A percentile compares a stretch with the other conserved stretches of the same genome.
Conservation (phyloP, 208 protist genomes). For the Leishmania gerbilli region DNA sequence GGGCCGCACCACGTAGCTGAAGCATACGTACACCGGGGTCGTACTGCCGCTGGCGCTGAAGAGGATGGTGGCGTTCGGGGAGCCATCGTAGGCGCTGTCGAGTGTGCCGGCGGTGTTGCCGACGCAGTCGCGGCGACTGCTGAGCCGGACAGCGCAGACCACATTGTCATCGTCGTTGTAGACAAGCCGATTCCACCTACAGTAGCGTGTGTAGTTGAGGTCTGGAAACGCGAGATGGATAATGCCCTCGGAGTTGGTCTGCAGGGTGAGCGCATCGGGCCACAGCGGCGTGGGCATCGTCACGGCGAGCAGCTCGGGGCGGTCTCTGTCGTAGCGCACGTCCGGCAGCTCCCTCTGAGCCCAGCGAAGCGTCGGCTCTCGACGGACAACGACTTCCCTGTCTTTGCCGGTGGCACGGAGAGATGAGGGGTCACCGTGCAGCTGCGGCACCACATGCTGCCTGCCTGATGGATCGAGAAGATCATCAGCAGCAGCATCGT, state of each 20-base stretch:
- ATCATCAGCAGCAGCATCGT: neutral
- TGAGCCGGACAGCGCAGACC: constrained; percentile 42
- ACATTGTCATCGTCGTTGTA: neutral
- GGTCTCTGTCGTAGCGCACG: constrained; percentile 14
- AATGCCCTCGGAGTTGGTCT: constrained; percentile 23
- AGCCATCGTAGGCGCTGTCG: constrained; percentile 39
- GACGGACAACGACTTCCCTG: constrained; percentile 6
- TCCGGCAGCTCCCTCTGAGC: constrained; percentile 19
- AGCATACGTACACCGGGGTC: constrained; percentile 46
- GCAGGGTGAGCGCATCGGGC: constrained; percentile 19
- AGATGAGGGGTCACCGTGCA: neutral
- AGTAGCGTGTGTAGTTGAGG: constrained; percentile 29
- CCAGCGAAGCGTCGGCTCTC: constrained; percentile 23
- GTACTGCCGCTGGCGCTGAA: constrained; percentile 41
- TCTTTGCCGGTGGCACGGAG: neutral
- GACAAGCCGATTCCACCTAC: neutral
- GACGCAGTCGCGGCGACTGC: constrained; percentile 46
- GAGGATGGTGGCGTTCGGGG: constrained; percentile 16
- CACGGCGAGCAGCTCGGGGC: constrained; percentile 27
- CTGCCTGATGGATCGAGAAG: neutral
- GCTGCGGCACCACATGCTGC: neutral
- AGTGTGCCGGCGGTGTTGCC: constrained; percentile 53
- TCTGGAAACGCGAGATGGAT: constrained; percentile 25
- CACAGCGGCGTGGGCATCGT: constrained; percentile 34
- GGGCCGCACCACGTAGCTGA: constrained; percentile 27